phyloP scores from a whole-genome alignment of 768 basidiomycete species.

The Kwoniella sp. region DNA sequence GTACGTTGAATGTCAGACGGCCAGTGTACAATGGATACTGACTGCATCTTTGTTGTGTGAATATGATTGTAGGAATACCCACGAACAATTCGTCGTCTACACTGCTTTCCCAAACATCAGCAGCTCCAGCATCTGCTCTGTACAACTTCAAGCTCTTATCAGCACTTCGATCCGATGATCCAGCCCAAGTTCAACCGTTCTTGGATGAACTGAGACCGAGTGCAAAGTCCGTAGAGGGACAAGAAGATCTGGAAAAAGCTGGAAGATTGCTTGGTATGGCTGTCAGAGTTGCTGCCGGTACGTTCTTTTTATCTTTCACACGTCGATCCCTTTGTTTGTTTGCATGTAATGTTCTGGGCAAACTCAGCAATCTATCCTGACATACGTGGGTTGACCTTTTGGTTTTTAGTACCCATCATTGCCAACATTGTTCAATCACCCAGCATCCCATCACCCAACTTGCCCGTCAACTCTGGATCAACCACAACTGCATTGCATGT shows the following conservation, averaged over 20 bases:
- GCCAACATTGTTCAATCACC: constrained; percentile 23
- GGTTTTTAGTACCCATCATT: constrained; percentile 31
- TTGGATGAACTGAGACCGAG: constrained; percentile 45
- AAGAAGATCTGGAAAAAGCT: constrained; percentile 26
- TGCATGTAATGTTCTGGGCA: constrained; percentile 2
- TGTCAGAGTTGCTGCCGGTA: constrained; percentile 45
- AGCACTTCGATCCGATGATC: constrained; percentile 51
- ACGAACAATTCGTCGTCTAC: constrained; percentile 20
- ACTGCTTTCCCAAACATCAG: constrained; percentile 3
- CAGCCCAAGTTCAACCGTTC: constrained; percentile 47
- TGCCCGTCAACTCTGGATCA: constrained; percentile 19
- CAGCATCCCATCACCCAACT: constrained; percentile 28
- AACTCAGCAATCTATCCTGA: background rate
- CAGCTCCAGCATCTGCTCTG: constrained; percentile 31
- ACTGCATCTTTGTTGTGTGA: background rate
- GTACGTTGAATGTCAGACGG: too few relatives aligned
- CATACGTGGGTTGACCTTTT: background rate
- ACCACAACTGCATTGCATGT: constrained; percentile 38
- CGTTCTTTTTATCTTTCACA: constrained; percentile 3
- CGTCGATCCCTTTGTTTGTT: background rate
- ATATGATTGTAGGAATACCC: background rate
- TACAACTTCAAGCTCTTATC: constrained; percentile 51
- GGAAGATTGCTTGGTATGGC: constrained; percentile 37
- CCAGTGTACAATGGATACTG: too few relatives aligned
- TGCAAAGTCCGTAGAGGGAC: constrained; percentile 18